Conservation (phyloP, 1,284 basidiomycete species). For the Puccinia coronata region DNA sequence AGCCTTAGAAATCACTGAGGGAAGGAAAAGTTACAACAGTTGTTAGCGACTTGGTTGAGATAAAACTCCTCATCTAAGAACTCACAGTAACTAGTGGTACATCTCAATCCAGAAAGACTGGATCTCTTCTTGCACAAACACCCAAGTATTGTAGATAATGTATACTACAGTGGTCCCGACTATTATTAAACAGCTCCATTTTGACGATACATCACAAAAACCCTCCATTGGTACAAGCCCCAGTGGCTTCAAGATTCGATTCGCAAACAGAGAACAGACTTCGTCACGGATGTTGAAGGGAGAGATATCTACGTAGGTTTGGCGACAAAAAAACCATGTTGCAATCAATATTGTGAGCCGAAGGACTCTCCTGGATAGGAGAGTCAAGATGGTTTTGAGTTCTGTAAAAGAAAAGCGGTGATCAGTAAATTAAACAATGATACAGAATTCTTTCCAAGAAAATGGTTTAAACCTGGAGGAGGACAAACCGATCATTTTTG, state of each 20-base stretch:
- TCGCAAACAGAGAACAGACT: neutral
- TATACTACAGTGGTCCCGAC: neutral
- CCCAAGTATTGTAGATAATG: neutral
- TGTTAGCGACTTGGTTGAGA: too few relatives aligned
- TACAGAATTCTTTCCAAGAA: too few relatives aligned
- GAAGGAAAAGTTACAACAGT: too few relatives aligned
- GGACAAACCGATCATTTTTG: too few relatives aligned
- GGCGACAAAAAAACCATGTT: neutral
- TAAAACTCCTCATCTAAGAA: too few relatives aligned
- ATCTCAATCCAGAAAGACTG: too few relatives aligned
- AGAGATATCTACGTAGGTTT: neutral
- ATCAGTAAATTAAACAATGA: too few relatives aligned
- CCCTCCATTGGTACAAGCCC: neutral
- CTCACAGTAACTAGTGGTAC: too few relatives aligned
- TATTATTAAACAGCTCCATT: neutral
- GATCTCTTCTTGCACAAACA: neutral
- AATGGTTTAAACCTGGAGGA: too few relatives aligned
- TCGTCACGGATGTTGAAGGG: neutral
- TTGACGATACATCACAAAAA: neutral
- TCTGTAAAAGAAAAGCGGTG: neutral
- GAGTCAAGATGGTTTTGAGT: neutral
- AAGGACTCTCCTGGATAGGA: neutral
- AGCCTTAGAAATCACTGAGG: too few relatives aligned
- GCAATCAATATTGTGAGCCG: neutral
- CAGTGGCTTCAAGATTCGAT: neutral